A percentile compares a stretch with the other conserved stretches of the same genome.
Evolutionary conservation across 371 early-diverging fungal species (phyloP).

Genomic region (Actinomucor elegans): DNA sequence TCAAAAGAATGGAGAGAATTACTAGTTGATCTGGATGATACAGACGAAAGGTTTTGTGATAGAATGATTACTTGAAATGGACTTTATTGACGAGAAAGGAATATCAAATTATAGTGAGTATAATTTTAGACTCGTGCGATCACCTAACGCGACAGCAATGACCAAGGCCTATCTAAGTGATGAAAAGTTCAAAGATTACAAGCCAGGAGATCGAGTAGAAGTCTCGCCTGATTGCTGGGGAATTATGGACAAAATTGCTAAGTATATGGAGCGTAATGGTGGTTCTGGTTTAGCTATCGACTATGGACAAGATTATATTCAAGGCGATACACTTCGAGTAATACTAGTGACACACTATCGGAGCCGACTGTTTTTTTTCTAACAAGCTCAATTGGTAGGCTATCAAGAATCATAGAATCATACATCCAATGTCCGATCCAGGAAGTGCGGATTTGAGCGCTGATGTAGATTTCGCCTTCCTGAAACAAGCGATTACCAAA

Average conservation of each 20-base stretch:
- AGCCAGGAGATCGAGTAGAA: slow-evolving; percentile 80
- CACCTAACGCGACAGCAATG: slow-evolving; percentile 69
- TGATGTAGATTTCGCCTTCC: slow-evolving; percentile 88
- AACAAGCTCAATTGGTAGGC: slow-evolving; percentile 59
- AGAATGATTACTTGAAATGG: not conserved
- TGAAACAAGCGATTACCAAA: slow-evolving; percentile 61
- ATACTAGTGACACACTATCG: not conserved
- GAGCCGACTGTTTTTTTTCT: not conserved
- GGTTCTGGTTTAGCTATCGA: slow-evolving; percentile 87
- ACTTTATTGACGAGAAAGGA: not conserved
- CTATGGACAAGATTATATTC: slow-evolving; percentile 84
- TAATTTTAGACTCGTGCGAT: slow-evolving; percentile 79
- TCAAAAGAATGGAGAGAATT: slow-evolving; percentile 92
- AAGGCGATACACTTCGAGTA: slow-evolving; percentile 83
- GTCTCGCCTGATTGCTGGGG: slow-evolving; percentile 80
- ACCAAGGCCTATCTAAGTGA: slow-evolving; percentile 58
- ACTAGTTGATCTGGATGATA: slow-evolving; percentile 82
- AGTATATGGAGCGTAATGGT: slow-evolving; percentile 57
- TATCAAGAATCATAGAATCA: slow-evolving; percentile 81
- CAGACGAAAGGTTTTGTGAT: slow-evolving; percentile 42
- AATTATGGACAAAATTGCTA: slow-evolving; percentile 62
- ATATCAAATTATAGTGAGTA: slow-evolving; percentile 47
- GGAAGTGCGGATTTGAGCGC: slow-evolving; percentile 90
- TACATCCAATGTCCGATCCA: slow-evolving; percentile 73
- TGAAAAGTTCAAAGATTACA: slow-evolving; percentile 36